Evolutionary conservation across 1,284 basidiomycete genomes (phyloP), one percentile per base, ranked within the genome.

Genomic region (Trametes hirsuta): DNA sequence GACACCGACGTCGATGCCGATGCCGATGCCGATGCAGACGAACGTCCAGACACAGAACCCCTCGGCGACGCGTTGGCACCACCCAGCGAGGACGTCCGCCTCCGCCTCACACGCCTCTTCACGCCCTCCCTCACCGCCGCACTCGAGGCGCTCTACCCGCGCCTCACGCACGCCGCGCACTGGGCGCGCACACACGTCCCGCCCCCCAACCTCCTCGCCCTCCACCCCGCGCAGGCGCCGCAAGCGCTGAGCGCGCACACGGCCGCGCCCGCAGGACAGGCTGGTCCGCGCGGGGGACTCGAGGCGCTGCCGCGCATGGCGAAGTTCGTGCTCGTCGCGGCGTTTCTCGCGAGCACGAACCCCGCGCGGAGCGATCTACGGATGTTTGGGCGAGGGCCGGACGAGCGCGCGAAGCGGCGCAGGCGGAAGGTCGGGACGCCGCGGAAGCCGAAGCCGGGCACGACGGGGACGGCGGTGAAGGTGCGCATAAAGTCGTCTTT

Each of bases 331-430:
- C 76, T 97, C 11, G 74, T 97, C 8, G 91, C 94, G 0, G 84
- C 90, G 0, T 97, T 90, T 72, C 76, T 96, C 36, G 94, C 94
- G 2, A 93, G 91, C 47, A 93, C 90, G 59, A 97, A 97, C 72
- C 94, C 95, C 0, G 74, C 87, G 0, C 90, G 88, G 68, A 87
- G 86, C 6, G 95, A 97, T 72, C 57, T 93, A 64, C 79, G 90
- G 34, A 88, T 95, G 81, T 94, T 95, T 73, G 90, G 90, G 5
- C 72, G 89, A 12, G 85, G 87, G 0, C 69, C 84, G 35, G 86
- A 89, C 56, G 88, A 89, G 67, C 84, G 87, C 63, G 84, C 85
- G 63, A 87, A 86, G 67, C 75, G 83, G 62, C 81, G 81, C 61
- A 76, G 85, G 59, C 77, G 77, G 59, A 78, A 75, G 61, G 76